Base-by-base conservation (phyloP, 2,329 filamentous ascomycete species). In the Ophiosphaerella narmari region DNA sequence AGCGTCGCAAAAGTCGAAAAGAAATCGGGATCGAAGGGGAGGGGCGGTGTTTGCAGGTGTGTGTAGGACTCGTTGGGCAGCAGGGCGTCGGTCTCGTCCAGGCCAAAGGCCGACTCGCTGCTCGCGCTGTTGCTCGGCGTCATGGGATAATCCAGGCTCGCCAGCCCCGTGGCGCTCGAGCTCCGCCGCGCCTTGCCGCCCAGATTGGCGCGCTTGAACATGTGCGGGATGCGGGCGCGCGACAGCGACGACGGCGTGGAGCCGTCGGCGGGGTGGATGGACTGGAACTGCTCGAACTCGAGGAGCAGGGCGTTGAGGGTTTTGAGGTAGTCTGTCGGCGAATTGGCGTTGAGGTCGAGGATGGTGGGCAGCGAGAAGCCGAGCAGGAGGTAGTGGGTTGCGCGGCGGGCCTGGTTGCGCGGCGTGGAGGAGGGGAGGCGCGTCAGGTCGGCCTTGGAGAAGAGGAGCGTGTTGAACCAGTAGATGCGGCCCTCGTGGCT, bases 391-490 rank as follows among this genome's bases (percentile, higher is more conserved):
- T 93, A 96, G 73, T 96, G 96, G 43, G 91, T 95, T 32, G 94
- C 93, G 62, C 94, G 90, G 50, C 92, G 88, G 54, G 90, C 87
- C 41, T 97, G 85, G 69, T 93, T 94, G 57, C 89, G 86, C 4
- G 85, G 78, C 51, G 95, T 89, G 69, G 95, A 93, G 69, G 91
- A 96, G 39, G 93, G 87, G 78, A 97, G 87, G 67, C 87, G 86
- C 43, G 83, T 78, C 31, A 97, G 81, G 72, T 96, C 91, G 26
- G 84, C 74, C 65, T 90, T 89, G 59, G 91, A 90, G 75, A 96
- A 96, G 67, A 96, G 88, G 53, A 96, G 85, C 0, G 94, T 97
- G 76, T 97, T 97, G 80, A 97, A 97, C 92, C 94, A 97, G 78
- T 96, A 97, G 36, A 96, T 86, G 50, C 91, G 87, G 53, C 93